phyloP scores from a whole-genome alignment of 2,329 filamentous ascomycete genomes.

The Sclerotinia spermophila region DNA sequence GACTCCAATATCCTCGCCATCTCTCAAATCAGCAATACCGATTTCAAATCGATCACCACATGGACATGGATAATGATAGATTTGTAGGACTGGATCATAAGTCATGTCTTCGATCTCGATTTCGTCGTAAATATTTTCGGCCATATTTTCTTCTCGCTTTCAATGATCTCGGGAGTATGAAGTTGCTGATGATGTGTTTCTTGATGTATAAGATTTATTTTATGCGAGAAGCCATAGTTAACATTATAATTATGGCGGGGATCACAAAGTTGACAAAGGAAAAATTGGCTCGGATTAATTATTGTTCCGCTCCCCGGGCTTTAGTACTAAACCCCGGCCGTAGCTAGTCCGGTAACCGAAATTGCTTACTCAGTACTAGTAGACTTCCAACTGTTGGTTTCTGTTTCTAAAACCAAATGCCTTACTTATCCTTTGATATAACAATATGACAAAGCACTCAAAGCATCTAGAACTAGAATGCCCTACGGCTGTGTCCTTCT shows the following conservation, averaged over 20 bases:
- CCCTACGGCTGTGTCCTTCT: background rate
- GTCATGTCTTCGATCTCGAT: conserved; percentile 99
- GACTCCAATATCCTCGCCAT: conserved; percentile 91
- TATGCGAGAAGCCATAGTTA: background rate
- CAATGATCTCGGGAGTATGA: background rate
- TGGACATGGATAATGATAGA: conserved; percentile 95
- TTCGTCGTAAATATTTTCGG: conserved; percentile 81
- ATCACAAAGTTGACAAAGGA: conserved; percentile 6
- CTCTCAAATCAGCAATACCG: conserved; percentile 74
- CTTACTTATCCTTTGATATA: background rate
- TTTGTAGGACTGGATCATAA: conserved; percentile 74
- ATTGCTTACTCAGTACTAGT: too few species aligned
- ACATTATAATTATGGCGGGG: background rate
- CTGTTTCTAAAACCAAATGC: background rate
- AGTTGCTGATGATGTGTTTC: background rate
- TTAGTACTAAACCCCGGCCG: background rate
- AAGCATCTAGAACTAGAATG: background rate
- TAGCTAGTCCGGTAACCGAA: background rate
- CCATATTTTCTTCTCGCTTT: background rate
- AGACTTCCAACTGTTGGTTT: conserved; percentile 1
- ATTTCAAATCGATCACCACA: conserved; percentile 98
- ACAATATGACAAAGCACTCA: background rate
- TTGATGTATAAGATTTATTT: background rate
- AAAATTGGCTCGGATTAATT: background rate
- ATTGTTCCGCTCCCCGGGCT: background rate